Percentiles rank a stretch among this genome's conserved stretches.
Evolutionary conservation across 768 basidiomycete species (phyloP).

Genomic region (Roridomyces roridus): DNA sequence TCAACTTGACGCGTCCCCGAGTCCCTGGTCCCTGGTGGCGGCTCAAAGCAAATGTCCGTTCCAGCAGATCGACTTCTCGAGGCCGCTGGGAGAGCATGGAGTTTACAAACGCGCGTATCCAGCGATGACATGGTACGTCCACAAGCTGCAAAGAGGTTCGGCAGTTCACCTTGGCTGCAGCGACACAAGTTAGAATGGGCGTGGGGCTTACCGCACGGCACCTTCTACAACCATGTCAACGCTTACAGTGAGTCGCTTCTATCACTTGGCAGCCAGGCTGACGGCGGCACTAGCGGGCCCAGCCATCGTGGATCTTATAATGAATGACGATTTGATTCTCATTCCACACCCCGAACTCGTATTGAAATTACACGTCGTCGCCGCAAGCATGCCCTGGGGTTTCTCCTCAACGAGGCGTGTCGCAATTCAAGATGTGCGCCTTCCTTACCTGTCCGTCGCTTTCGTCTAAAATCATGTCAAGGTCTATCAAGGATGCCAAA

Average conservation of each 20-base stretch:
- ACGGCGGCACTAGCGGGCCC: neutral
- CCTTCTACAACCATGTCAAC: neutral
- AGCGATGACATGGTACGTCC: too few species aligned
- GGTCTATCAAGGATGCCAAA: neutral
- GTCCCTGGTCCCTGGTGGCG: too few species aligned
- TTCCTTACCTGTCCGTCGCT: neutral
- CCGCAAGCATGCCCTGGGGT: neutral
- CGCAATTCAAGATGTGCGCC: neutral
- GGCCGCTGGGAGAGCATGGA: too few species aligned
- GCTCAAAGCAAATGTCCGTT: too few species aligned
- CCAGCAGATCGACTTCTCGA: too few species aligned
- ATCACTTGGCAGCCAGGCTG: neutral
- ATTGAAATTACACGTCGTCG: neutral
- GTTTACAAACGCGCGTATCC: too few species aligned
- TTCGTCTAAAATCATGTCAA: neutral
- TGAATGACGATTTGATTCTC: neutral
- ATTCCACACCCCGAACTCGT: neutral
- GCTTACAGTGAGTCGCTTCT: neutral
- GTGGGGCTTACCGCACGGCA: neutral
- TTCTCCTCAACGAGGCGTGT: neutral
- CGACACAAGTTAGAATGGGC: conserved; percentile 3
- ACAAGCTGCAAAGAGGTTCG: too few species aligned
- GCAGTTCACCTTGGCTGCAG: neutral
- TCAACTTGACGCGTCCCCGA: too few species aligned
- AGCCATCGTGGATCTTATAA: neutral